These are phyloP conservation scores for Entoloma clypeatum DNA, from an alignment of 1,284 basidiomycete genomes.

Conservation along the genomic window DNA sequence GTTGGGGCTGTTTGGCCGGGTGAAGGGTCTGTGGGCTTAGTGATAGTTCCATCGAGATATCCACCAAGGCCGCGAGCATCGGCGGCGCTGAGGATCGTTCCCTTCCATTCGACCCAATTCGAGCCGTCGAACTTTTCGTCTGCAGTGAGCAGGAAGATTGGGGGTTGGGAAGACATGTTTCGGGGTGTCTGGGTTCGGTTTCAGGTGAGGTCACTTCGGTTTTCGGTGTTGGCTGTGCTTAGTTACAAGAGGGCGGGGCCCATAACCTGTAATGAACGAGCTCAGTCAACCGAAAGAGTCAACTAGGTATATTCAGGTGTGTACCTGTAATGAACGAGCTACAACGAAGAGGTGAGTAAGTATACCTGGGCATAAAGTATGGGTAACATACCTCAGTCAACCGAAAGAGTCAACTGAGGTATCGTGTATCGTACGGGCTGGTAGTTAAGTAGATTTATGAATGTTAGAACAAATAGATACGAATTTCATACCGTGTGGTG, in stretches of 20 bases:
- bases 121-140: slow-evolving; percentile 19
- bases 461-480: no score
- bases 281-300: slow-evolving; percentile 4
- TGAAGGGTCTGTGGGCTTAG: neutral
- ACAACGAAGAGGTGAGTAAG: neutral
- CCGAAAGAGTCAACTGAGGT: slow-evolving; percentile 6
- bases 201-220: neutral
- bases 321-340: slow-evolving; percentile 5
- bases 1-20: neutral
- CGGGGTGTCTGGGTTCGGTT: neutral
- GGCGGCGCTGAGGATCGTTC: slow-evolving; percentile 10
- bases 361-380: no score
- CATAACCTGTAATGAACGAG: slow-evolving; percentile 12
- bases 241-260: slow-evolving; percentile 2
- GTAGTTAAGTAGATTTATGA: no score
- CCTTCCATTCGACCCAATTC: slow-evolving; percentile 14
- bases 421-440: no score
- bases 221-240: neutral
- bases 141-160: slow-evolving; percentile 13
- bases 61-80: slow-evolving; percentile 9
- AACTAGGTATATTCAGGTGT: no score
- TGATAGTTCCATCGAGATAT: slow-evolving; percentile 11
- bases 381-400: slow-evolving; percentile 7
- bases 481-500: no score
- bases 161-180: slow-evolving; percentile 1